Base-by-base conservation (phyloP, 163 green algal genomes). In the Coccomyxa subellipsoidea region DNA sequence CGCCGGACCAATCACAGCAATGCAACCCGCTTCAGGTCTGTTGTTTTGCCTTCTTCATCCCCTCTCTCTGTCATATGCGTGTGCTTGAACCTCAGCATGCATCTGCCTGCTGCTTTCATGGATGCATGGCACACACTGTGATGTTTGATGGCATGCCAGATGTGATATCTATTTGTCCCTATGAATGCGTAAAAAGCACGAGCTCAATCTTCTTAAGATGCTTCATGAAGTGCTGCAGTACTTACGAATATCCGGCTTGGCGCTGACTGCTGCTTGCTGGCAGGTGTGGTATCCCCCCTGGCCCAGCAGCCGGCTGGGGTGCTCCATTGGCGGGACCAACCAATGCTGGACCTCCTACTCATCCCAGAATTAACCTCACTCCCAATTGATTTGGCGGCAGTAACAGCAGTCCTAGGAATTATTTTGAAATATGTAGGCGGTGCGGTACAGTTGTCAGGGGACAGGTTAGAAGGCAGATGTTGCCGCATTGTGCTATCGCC, bases 201-300 rank as follows among this genome's bases (percentile, higher is more conserved):
- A n/a, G n/a, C n/a, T n/a, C n/a, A n/a, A n/a, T n/a, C n/a, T n/a
- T n/a, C n/a, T n/a, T n/a, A n/a, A n/a, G n/a, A n/a, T n/a, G n/a
- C n/a, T n/a, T n/a, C n/a, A n/a, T n/a, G n/a, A n/a, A n/a, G n/a
- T n/a, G n/a, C n/a, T n/a, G n/a, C n/a, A n/a, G n/a, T n/a, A n/a
- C n/a, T n/a, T n/a, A n/a, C n/a, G n/a, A n/a, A n/a, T n/a, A n/a
- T 72, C 59, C 18, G 25, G 23, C 59, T 72, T 72, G 8, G 7
- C 18, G 66, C 31, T 36, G 66, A 73, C 66, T 10, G n/a, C 27
- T 73, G 66, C 18, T 73, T 36, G 8, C 6, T 73, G 31, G 66
- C 66, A 73, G 66, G 66, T 73, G 29, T 73, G 66, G 66, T 73
- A 73, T 23, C 66, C 66, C 29, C 66, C 66, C 27, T 73, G n/a